Evolutionary conservation across 2,329 filamentous ascomycete species (phyloP).

Genomic region (Arthrinium puccinioides): DNA sequence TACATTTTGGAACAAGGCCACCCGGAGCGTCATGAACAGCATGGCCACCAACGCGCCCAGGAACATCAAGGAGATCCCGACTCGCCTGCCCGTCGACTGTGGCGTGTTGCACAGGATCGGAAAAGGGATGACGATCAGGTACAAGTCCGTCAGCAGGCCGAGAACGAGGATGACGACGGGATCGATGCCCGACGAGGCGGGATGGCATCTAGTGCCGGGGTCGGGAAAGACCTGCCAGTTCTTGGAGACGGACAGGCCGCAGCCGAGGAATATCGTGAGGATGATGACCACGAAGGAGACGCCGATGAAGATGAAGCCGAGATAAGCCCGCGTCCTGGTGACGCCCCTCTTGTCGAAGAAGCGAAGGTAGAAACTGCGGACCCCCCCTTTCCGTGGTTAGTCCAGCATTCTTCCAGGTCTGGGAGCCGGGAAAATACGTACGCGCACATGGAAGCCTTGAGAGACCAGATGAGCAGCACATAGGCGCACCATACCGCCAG

Average conservation of each 20-base stretch:
- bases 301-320: constrained; percentile 37
- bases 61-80: constrained; percentile 27
- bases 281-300: constrained; percentile 37
- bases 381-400: no score
- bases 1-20: constrained; percentile 29
- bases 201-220: constrained; percentile 43
- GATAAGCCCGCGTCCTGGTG: constrained; percentile 29
- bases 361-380: background rate
- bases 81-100: constrained; percentile 28
- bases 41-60: constrained; percentile 32
- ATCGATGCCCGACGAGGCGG: constrained; percentile 36
- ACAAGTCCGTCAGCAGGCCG: constrained; percentile 50
- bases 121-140: constrained; percentile 51
- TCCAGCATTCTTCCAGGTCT: no score
- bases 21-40: constrained; percentile 28
- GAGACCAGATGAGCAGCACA: constrained; percentile 40
- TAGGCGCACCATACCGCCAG: constrained; percentile 48
- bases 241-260: constrained; percentile 33
- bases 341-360: constrained; percentile 18
- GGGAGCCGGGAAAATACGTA: no score
- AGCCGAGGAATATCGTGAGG: constrained; percentile 37
- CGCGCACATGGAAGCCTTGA: constrained; percentile 47
- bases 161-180: constrained; percentile 40
- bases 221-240: constrained; percentile 50
- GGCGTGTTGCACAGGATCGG: constrained; percentile 38